Percentiles rank a stretch among this genome's conserved stretches.
Evolutionary conservation across 2,329 filamentous ascomycete species (phyloP).

Genomic region (Colletotrichum tabaci): DNA sequence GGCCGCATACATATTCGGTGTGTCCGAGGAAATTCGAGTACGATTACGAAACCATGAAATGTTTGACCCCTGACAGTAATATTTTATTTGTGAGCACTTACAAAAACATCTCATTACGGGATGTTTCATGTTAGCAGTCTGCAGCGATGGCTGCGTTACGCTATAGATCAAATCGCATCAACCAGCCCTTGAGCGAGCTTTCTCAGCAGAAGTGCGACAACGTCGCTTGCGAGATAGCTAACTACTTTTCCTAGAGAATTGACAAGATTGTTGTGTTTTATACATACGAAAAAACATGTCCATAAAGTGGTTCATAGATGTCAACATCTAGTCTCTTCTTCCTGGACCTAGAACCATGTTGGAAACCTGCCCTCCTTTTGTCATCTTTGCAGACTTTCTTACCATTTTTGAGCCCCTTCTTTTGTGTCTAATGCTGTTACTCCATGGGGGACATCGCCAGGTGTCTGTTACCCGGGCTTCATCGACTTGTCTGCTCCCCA

Average conservation of each 20-base stretch:
- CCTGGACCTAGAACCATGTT: not conserved
- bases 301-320: not conserved
- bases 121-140: too few species aligned
- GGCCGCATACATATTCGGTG: not conserved
- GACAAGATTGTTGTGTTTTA: accelerated
- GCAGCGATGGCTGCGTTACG: too few species aligned
- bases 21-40: not conserved
- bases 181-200: too few species aligned
- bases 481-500: not conserved
- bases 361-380: not conserved
- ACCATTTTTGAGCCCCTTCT: not conserved
- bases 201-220: too few species aligned
- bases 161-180: too few species aligned
- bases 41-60: not conserved
- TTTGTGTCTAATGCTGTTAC: not conserved
- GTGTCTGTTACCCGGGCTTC: not conserved
- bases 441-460: accelerated
- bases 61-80: too few species aligned
- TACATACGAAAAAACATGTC: accelerated
- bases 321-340: not conserved
- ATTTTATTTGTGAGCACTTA: too few species aligned
- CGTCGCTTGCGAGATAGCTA: too few species aligned
- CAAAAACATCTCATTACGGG: too few species aligned
- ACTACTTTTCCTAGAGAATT: not conserved
- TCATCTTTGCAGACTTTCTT: not conserved